These are phyloP conservation scores for Cryptococcus sp. DNA, from an alignment of 1,284 basidiomycete genomes.

Conservation along the genomic window DNA sequence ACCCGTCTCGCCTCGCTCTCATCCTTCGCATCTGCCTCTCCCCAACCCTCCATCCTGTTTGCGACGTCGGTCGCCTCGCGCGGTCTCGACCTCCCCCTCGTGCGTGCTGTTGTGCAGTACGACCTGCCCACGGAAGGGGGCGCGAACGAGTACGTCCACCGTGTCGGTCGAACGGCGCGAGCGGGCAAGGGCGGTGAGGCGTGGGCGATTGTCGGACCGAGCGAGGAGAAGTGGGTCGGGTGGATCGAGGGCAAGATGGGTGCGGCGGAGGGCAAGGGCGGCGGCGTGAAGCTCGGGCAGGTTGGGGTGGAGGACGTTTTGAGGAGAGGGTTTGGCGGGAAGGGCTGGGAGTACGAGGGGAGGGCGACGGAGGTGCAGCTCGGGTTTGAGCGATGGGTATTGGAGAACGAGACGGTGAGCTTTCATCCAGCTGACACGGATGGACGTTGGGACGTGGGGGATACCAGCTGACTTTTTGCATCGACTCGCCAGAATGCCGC, in stretches of 20 bases:
- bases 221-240: slow-evolving; percentile 78
- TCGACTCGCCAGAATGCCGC: slow-evolving; percentile 61
- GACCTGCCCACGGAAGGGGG: slow-evolving; percentile 97
- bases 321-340: slow-evolving; percentile 78
- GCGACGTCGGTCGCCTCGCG: slow-evolving; percentile 97
- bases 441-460: too few species aligned
- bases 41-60: slow-evolving; percentile 66
- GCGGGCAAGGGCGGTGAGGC: slow-evolving; percentile 83
- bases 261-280: slow-evolving; percentile 37
- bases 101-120: slow-evolving; percentile 90
- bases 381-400: slow-evolving; percentile 91
- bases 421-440: too few species aligned
- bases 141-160: slow-evolving; percentile 92
- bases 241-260: slow-evolving; percentile 80
- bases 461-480: neutral
- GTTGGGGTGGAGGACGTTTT: slow-evolving; percentile 69
- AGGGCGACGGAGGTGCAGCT: slow-evolving; percentile 95
- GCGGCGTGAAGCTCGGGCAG: slow-evolving; percentile 58
- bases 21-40: slow-evolving; percentile 62
- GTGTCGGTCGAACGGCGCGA: slow-evolving; percentile 94
- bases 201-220: slow-evolving; percentile 85
- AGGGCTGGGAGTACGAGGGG: slow-evolving; percentile 72
- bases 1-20: slow-evolving; percentile 78
- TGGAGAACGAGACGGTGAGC: slow-evolving; percentile 67
- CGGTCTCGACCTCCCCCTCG: slow-evolving; percentile 94